Base-by-base conservation (phyloP, 192 early-diverging fungal genomes). In the Borealophlyctis nickersoniae region DNA sequence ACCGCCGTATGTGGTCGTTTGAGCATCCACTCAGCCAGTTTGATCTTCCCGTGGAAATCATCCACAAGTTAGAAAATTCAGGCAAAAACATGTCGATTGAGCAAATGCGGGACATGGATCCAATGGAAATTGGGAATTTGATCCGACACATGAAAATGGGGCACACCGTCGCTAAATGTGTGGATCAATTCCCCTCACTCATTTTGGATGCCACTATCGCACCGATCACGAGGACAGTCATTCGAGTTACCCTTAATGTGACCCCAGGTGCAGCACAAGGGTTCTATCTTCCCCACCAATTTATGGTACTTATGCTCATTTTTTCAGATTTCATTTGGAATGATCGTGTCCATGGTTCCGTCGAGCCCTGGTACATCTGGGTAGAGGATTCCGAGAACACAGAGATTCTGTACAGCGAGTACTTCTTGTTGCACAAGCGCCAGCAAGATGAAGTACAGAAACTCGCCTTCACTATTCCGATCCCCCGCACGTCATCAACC, bases 321-420 rank as follows among this genome's bases (percentile, higher is more conserved):
- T n/a, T n/a, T n/a, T n/a, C n/a, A n/a, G 92, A 92, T 64, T 99
- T 98, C 77, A 79, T 88, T 4, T 99, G 95, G 95, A 92, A 86
- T 67, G 95, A 97, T 35, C 81, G 84, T n/a, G 81, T 92, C 35
- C 97, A 99, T 61, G 98, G 95, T 35, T 77, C 73, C 19, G 85
- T 83, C 23, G 94, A 98, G 69, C 88, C 92, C 0, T 99, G 92
- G 81, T 97, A 91, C 89, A 90, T 99, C 39, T 97, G 91, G 91
- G 92, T 96, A 4, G 92, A 96, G 63, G 98, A 97, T 62, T 77
- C 81, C 2, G 89, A 95, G 67, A 85, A 91, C 73, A 81, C 82
- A 0, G 92, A 95, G 45, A 91, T 99, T 48, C 84, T 95, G 63
- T 91, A 99, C 69, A 88, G 89, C 0, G 98, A 99, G 62, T 92